A percentile compares a stretch with the other conserved stretches of the same genome.
These are phyloP conservation scores for Metarhizium robertsii DNA, from an alignment of 2,329 filamentous ascomycete genomes.

Conservation along the genomic window DNA sequence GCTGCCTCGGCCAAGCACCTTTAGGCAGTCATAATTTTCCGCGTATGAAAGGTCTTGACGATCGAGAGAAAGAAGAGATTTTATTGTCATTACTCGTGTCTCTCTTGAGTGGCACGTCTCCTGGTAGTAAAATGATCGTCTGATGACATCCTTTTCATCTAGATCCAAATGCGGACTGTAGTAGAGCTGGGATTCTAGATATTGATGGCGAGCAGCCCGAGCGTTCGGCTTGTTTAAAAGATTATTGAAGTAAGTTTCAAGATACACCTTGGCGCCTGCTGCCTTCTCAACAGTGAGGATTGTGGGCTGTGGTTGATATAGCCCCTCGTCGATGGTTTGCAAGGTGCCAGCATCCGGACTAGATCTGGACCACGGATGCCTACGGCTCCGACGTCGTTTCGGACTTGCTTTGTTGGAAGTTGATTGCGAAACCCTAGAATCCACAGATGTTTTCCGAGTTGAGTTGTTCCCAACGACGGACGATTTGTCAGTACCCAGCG, in stretches of 20 bases:
- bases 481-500: conserved; percentile 15
- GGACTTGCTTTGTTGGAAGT: conserved; percentile 12
- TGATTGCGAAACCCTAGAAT: conserved; percentile 18
- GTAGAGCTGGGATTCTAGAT: conserved; percentile 43
- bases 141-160: conserved; percentile 43
- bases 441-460: conserved; percentile 24
- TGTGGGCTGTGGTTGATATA: conserved; percentile 20
- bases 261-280: conserved; percentile 72
- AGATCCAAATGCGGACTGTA: conserved; percentile 40
- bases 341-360: conserved; percentile 24
- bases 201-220: conserved; percentile 21
- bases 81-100: conserved; percentile 51
- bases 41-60: conserved; percentile 9
- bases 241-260: conserved; percentile 79
- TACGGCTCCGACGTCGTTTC: conserved; percentile 18
- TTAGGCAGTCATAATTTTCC: conserved; percentile 62
- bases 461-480: conserved; percentile 16
- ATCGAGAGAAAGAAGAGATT: conserved; percentile 6
- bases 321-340: conserved; percentile 24
- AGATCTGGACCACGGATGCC: conserved; percentile 26
- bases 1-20: conserved; percentile 82
- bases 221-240: conserved; percentile 40
- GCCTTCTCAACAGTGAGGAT: conserved; percentile 63
- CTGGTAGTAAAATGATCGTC: conserved; percentile 50
- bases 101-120: conserved; percentile 72